These are phyloP conservation scores for Rhodotorula sp. DNA, from an alignment of 1,284 basidiomycete species.

Conservation along the genomic window DNA sequence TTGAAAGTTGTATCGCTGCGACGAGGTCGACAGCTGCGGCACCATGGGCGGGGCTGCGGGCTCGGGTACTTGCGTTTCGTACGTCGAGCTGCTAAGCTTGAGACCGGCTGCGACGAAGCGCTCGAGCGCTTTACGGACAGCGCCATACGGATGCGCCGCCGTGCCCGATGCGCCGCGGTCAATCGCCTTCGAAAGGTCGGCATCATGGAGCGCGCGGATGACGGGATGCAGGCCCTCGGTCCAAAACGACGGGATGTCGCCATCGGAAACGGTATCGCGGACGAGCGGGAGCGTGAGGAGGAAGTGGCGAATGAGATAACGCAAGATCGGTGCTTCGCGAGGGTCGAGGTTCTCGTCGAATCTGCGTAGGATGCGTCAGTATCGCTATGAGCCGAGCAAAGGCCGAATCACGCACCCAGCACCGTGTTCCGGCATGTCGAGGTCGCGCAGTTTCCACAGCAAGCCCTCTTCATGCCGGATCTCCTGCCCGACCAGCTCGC, in stretches of 20 bases:
- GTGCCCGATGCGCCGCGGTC: conserved; percentile 14
- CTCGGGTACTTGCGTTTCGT: conserved; percentile 1
- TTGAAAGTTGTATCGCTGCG: conserved; percentile 25
- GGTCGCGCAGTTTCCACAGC: conserved; percentile 29
- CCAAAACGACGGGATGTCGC: conserved; percentile 27
- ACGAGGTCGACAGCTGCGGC: conserved; percentile 2
- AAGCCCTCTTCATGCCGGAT: conserved; percentile 21
- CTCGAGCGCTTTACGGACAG: conserved; percentile 29
- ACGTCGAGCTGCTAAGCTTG: conserved; percentile 27
- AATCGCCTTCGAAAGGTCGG: conserved; percentile 29
- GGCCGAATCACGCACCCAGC: background rate
- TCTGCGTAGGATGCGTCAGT: background rate
- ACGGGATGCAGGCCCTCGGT: conserved; percentile 30
- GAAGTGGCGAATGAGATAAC: conserved; percentile 44
- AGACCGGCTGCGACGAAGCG: conserved; percentile 36
- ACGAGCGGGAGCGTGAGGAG: conserved; percentile 43
- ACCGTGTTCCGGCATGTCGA: conserved; percentile 11
- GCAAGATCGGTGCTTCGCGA: conserved; percentile 38
- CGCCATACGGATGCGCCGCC: conserved; percentile 1
- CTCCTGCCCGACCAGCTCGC: conserved; percentile 33
- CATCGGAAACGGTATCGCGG: conserved; percentile 30
- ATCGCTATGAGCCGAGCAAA: background rate
- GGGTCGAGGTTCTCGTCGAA: conserved; percentile 22
- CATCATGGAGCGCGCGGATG: conserved; percentile 27
- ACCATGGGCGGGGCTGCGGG: background rate